phyloP scores from a whole-genome alignment of 306 rosid genomes.

The Mimosa bimucronata region DNA sequence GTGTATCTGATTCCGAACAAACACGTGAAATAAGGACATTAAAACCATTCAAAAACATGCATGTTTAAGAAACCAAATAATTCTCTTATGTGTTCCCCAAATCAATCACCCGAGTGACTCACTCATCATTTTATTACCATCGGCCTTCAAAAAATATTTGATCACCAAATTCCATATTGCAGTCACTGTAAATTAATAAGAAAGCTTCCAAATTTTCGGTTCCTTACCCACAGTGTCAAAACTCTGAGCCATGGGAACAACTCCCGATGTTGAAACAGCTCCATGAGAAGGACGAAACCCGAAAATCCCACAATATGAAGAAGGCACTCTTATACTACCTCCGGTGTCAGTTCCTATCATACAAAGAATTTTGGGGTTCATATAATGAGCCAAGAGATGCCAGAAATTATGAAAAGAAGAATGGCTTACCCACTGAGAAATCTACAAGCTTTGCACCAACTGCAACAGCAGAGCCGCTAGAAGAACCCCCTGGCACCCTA shows the following conservation, averaged over 20 bases:
- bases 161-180: neutral
- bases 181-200: neutral
- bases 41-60: conserved; percentile 9
- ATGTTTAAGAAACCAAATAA: neutral
- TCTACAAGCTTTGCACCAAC: conserved; percentile 88
- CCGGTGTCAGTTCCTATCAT: conserved; percentile 89
- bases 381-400: conserved; percentile 14
- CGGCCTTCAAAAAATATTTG: neutral
- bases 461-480: conserved; percentile 67
- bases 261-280: conserved; percentile 66
- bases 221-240: conserved; percentile 87
- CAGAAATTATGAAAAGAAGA: conserved; percentile 30
- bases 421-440: conserved; percentile 73
- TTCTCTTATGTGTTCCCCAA: neutral
- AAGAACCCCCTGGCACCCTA: conserved; percentile 62
- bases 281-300: conserved; percentile 94
- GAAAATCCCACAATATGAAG: conserved; percentile 87
- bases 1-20: neutral
- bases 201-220: conserved; percentile 11
- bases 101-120: neutral
- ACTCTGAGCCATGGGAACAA: conserved; percentile 87
- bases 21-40: neutral
- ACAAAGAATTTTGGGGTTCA: conserved; percentile 15
- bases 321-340: conserved; percentile 92
- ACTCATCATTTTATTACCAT: neutral